phyloP scores from a whole-genome alignment of 2,329 filamentous ascomycete genomes.

The Curvularia sp. region DNA sequence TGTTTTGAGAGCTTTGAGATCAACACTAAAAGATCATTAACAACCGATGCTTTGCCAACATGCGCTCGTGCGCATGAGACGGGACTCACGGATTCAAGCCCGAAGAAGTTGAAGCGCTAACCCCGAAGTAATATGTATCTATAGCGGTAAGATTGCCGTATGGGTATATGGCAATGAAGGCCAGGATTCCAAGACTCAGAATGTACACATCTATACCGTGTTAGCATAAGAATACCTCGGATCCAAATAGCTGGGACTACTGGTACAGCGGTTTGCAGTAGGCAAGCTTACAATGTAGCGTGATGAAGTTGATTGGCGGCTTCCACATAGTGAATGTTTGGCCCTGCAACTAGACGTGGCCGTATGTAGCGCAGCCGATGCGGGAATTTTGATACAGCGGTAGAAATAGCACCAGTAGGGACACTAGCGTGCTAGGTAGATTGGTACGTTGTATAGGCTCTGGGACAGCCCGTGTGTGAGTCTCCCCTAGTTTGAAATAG shows the following conservation, averaged over 20 bases:
- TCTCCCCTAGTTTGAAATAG: background rate
- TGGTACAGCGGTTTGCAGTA: background rate
- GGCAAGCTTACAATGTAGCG: conserved; percentile 70
- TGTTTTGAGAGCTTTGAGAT: conserved; percentile 56
- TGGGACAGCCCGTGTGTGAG: background rate
- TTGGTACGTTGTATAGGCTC: background rate
- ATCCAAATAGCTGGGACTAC: background rate
- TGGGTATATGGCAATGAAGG: conserved; percentile 80
- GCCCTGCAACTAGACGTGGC: background rate
- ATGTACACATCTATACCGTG: conserved; percentile 74
- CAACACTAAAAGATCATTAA: conserved; percentile 49
- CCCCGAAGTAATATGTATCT: conserved; percentile 86
- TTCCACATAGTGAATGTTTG: conserved; percentile 14
- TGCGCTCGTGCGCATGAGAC: too few species aligned
- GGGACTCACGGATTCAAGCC: conserved; percentile 76
- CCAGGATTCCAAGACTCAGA: conserved; percentile 72
- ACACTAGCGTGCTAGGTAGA: background rate
- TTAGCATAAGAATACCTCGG: conserved; percentile 11
- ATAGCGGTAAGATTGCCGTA: conserved; percentile 74
- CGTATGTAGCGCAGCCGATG: background rate
- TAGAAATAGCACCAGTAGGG: background rate
- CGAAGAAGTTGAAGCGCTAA: conserved; percentile 86
- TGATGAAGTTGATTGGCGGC: conserved; percentile 71
- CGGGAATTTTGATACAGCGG: conserved; percentile 4
- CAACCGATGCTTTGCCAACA: background rate